These are phyloP conservation scores for Apiospora malaysiana DNA, from an alignment of 2,329 filamentous ascomycete species.

Conservation along the genomic window DNA sequence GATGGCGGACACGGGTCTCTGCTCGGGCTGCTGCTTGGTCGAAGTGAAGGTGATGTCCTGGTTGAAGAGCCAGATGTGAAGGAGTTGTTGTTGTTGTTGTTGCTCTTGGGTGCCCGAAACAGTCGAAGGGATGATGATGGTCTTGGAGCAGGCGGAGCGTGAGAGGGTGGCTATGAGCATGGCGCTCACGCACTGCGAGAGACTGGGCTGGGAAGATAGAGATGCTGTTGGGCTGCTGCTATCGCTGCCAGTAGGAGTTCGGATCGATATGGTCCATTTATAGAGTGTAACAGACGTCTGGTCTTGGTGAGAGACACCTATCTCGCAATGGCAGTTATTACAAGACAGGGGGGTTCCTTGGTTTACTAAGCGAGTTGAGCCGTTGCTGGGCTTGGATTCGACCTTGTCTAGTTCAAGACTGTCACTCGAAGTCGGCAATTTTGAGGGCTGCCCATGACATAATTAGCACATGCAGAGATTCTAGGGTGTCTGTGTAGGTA, in stretches of 20 bases:
- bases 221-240: constrained; percentile 5
- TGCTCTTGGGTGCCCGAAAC: constrained; percentile 21
- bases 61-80: constrained; percentile 64
- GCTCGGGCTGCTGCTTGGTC: constrained; percentile 26
- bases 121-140: constrained; percentile 53
- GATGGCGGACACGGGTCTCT: constrained; percentile 45
- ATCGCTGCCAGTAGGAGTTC: constrained; percentile 32
- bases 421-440: neutral
- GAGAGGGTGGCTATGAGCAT: constrained; percentile 59
- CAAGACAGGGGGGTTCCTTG: constrained; percentile 46
- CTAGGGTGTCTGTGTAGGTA: neutral
- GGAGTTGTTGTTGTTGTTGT: constrained; percentile 30
- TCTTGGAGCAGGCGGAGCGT: constrained; percentile 64
- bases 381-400: constrained; percentile 25
- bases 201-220: constrained; percentile 42
- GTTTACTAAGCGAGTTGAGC: constrained; percentile 2
- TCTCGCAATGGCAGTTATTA: constrained; percentile 48
- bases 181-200: constrained; percentile 58
- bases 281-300: constrained; percentile 56
- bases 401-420: constrained; percentile 20
- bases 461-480: constrained; percentile 7
- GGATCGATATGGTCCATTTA: constrained; percentile 62
- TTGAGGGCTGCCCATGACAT: constrained; percentile 4
- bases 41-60: constrained; percentile 59
- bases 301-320: constrained; percentile 55